phyloP scores from a whole-genome alignment of 2,329 filamentous ascomycete species.

The Colletotrichum spinosum region DNA sequence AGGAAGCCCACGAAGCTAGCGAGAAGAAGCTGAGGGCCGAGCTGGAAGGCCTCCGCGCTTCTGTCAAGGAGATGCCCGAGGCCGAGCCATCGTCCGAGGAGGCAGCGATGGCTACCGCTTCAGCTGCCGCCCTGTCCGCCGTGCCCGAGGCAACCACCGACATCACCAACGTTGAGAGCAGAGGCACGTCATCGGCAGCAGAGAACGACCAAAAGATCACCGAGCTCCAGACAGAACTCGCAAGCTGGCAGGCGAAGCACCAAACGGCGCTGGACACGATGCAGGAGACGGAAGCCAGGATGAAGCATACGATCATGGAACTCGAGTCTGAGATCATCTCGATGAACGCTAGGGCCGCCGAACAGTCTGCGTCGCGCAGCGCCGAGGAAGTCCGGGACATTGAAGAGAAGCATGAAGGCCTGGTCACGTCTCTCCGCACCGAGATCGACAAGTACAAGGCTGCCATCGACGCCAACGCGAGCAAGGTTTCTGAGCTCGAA shows the following conservation, averaged over 20 bases:
- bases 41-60: conserved; percentile 74
- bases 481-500: conserved; percentile 80
- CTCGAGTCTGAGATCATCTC: conserved; percentile 72
- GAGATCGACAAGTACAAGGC: conserved; percentile 87
- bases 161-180: conserved; percentile 45
- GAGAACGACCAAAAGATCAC: conserved; percentile 69
- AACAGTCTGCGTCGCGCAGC: conserved; percentile 53
- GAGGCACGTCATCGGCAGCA: conserved; percentile 47
- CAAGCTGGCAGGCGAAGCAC: conserved; percentile 82
- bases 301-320: conserved; percentile 78
- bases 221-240: conserved; percentile 77
- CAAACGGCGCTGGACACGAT: conserved; percentile 76
- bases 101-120: conserved; percentile 32
- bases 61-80: conserved; percentile 48
- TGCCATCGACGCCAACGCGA: conserved; percentile 75
- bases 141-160: conserved; percentile 35
- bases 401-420: conserved; percentile 67
- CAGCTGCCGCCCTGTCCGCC: conserved; percentile 22
- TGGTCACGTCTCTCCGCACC: conserved; percentile 72
- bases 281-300: conserved; percentile 77
- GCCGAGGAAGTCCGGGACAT: conserved; percentile 60
- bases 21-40: conserved; percentile 82
- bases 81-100: conserved; percentile 32
- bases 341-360: conserved; percentile 63
- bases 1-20: conserved; percentile 76